Evolutionary conservation across 805 yeast genomes (phyloP).

Genomic region (Cyberlindnera xishuangbannaensis): DNA sequence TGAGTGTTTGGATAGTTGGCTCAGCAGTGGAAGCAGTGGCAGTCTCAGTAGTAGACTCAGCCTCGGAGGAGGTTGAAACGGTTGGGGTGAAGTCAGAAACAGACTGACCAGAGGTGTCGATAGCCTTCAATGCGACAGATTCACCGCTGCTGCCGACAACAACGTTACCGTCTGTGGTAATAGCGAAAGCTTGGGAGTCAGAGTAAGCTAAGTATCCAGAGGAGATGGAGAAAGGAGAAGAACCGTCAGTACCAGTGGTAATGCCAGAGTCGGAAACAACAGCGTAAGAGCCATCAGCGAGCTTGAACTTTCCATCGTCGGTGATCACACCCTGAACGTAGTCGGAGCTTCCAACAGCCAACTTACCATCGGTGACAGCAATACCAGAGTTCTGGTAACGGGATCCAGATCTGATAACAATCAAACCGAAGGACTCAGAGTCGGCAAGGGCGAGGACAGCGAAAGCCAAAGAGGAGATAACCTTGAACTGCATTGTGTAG

Average conservation of each 20-base stretch:
- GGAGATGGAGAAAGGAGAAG: constrained; percentile 34
- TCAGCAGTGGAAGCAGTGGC: too few species aligned
- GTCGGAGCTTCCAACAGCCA: constrained; percentile 8
- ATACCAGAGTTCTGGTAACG: constrained; percentile 26
- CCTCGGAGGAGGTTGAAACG: constrained; percentile 3
- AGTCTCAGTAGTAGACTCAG: too few species aligned
- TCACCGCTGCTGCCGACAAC: constrained; percentile 7
- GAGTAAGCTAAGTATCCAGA: constrained; percentile 31
- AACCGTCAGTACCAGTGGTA: constrained; percentile 25
- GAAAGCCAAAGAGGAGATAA: constrained; percentile 11
- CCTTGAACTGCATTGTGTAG: too few species aligned
- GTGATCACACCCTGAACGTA: constrained; percentile 18
- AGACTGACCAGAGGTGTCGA: constrained; percentile 17
- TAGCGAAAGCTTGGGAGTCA: constrained; percentile 31
- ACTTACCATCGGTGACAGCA: constrained; percentile 12
- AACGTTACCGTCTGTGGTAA: constrained; percentile 24
- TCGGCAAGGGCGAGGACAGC: constrained; percentile 29
- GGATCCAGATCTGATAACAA: constrained; percentile 31
- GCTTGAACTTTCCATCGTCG: constrained; percentile 28
- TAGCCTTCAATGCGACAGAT: constrained; percentile 14
- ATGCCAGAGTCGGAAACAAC: constrained; percentile 22
- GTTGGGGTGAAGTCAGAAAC: constrained; percentile 16
- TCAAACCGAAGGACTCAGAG: constrained; percentile 29
- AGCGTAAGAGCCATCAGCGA: constrained; percentile 24
- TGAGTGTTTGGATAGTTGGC: too few species aligned